Evolutionary conservation across 768 basidiomycete genomes (phyloP).

Genomic region (Rhizopogon rudus): DNA sequence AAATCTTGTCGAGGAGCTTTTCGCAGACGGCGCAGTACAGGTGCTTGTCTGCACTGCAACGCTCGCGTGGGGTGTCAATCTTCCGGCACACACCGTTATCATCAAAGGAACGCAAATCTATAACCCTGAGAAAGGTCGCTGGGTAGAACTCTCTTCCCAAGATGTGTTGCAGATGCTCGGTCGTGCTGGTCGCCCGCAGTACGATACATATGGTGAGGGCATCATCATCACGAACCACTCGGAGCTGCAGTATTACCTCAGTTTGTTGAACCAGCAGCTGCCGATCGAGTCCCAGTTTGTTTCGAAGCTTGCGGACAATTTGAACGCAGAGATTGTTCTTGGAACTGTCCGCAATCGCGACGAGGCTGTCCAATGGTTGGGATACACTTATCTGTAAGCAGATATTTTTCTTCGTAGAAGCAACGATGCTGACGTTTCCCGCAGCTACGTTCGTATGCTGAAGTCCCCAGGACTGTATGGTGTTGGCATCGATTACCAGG

Average conservation of each 20-base stretch:
- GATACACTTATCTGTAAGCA: slow-evolving; percentile 85
- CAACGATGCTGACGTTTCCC: slow-evolving; percentile 5
- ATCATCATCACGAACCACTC: slow-evolving; percentile 98
- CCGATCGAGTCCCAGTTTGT: slow-evolving; percentile 98
- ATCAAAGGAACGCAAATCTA: slow-evolving; percentile 99
- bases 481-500: slow-evolving; percentile 85
- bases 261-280: slow-evolving; percentile 92
- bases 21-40: slow-evolving; percentile 87
- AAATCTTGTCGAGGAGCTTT: slow-evolving; percentile 89
- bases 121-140: slow-evolving; percentile 97
- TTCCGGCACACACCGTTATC: slow-evolving; percentile 96
- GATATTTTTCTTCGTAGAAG: slow-evolving; percentile 9
- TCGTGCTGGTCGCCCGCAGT: slow-evolving; percentile 94
- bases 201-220: slow-evolving; percentile 95
- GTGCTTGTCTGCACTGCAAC: slow-evolving; percentile 97
- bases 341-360: slow-evolving; percentile 94
- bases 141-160: slow-evolving; percentile 93
- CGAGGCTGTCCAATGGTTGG: slow-evolving; percentile 96
- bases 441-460: slow-evolving; percentile 88
- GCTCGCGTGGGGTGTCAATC: slow-evolving; percentile 98
- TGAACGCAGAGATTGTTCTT: slow-evolving; percentile 96
- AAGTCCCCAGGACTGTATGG: slow-evolving; percentile 83
- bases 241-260: slow-evolving; percentile 95
- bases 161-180: slow-evolving; percentile 99
- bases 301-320: slow-evolving; percentile 84